Evolutionary conservation across 176 grass and related monocot genomes (phyloP).

Genomic region (Puccinellia tenuiflora): DNA sequence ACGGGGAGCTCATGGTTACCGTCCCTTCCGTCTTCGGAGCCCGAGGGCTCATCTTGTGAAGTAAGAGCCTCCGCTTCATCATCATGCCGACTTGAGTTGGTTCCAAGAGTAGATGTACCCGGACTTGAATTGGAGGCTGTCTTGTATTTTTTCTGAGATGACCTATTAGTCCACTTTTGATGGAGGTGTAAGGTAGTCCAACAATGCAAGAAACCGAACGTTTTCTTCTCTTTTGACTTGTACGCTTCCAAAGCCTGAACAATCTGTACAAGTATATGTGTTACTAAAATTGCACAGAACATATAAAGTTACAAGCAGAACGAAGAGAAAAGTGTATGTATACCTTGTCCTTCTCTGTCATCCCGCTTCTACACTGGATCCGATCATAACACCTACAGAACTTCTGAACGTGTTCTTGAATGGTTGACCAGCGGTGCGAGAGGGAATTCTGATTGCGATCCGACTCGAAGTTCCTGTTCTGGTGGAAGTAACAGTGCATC

Average conservation of each 20-base stretch:
- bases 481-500: neutral
- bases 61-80: neutral
- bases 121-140: neutral
- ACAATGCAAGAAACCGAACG: slow-evolving; percentile 3
- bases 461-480: slow-evolving; percentile 11
- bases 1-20: slow-evolving; percentile 46
- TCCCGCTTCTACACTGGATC: neutral
- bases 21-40: slow-evolving; percentile 36
- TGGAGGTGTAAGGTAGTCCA: slow-evolving; percentile 9
- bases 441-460: neutral
- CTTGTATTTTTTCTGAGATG: neutral
- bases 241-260: neutral
- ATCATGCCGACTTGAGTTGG: neutral
- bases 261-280: neutral
- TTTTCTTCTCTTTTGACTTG: slow-evolving; percentile 5
- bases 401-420: neutral
- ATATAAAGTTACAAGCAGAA: neutral
- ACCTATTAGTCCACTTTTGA: slow-evolving; percentile 9
- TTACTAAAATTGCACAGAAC: neutral
- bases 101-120: no score
- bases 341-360: slow-evolving; percentile 2
- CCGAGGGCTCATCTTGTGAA: neutral
- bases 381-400: neutral
- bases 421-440: neutral
- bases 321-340: neutral